Base-by-base conservation (phyloP, 1,284 basidiomycete species). In the Irpex rosettiformis region DNA sequence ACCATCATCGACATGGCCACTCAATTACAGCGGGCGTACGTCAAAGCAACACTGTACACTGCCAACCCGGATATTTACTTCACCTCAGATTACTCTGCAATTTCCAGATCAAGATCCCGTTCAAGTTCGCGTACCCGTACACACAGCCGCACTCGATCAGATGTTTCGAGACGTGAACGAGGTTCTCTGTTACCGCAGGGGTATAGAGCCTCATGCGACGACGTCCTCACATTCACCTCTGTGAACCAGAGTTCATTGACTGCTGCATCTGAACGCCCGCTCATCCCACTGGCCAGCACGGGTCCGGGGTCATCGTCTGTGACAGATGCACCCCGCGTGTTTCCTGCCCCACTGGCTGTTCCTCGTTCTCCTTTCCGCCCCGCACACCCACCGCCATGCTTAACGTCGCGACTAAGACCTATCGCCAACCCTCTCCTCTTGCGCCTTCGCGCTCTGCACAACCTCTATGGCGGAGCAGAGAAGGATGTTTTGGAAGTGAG, bases 401-500 rank as follows among this genome's bases (percentile, higher is more conserved):
- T 58, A 33, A 58, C 62, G 18, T 62, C 64, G 45, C 68, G 70
- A 52, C 57, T 82, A 62, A 75, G 85, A 5, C 79, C 80, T 2
- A 76, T 87, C 2, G 80, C 80, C 52, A 87, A 88, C 63, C 85
- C 85, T 2, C 76, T 81, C 45, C 74, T 79, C 59, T 73, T 87
- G 53, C 75, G 84, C 2, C 67, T 87, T 47, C 78, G 77, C 66
- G 85, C 85, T 18, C 68, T 84, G 65, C 79, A 82, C 65, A 85
- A 86, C 63, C 66, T 78, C 18, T 74, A 79, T 62, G 73, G 67
- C 58, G 30, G 54, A 16, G 71, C 71, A 2, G 78, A 76, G 30
- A 67, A 68, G 61, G 79, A 79, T 82, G 45, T 49, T 29, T 28
- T 30, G 4, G 54, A 75, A 77, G 69, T 61, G 24, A 33, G 52